Conservation (phyloP, 768 basidiomycete species). For the Boletus fagicola region DNA sequence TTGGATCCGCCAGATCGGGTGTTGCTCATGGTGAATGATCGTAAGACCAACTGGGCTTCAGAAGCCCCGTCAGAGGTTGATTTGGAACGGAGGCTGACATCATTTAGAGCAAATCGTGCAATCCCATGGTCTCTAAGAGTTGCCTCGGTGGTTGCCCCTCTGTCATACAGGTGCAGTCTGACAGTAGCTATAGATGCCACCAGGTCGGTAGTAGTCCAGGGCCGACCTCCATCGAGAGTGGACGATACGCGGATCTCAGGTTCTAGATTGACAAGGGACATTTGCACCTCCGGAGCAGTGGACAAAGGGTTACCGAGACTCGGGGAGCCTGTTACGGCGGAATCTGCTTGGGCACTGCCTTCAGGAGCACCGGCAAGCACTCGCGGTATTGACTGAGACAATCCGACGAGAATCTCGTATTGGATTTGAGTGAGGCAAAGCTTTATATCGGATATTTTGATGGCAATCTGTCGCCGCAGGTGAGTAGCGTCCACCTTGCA, state of each 20-base stretch:
- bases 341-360: slow-evolving; percentile 33
- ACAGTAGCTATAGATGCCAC: slow-evolving; percentile 67
- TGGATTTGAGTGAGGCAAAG: slow-evolving; percentile 82
- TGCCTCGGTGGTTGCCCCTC: slow-evolving; percentile 50
- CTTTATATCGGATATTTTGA: slow-evolving; percentile 81
- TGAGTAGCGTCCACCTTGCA: slow-evolving; percentile 3
- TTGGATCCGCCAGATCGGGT: slow-evolving; percentile 77
- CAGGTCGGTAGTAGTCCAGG: slow-evolving; percentile 71
- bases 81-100: slow-evolving; percentile 77
- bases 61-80: slow-evolving; percentile 77
- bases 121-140: slow-evolving; percentile 78
- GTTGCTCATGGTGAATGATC: slow-evolving; percentile 89
- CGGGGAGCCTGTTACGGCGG: slow-evolving; percentile 20
- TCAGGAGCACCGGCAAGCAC: slow-evolving; percentile 54
- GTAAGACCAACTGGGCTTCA: slow-evolving; percentile 85
- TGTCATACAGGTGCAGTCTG: slow-evolving; percentile 85
- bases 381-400: slow-evolving; percentile 67
- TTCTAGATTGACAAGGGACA: slow-evolving; percentile 31
- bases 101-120: slow-evolving; percentile 77
- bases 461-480: slow-evolving; percentile 47
- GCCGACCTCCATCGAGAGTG: slow-evolving; percentile 25
- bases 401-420: slow-evolving; percentile 65
- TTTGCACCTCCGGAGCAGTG: slow-evolving; percentile 3
- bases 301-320: neutral
- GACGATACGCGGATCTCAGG: slow-evolving; percentile 53